Conservation (phyloP, 345 rosid genomes). For the Eucalyptus dawsonii region DNA sequence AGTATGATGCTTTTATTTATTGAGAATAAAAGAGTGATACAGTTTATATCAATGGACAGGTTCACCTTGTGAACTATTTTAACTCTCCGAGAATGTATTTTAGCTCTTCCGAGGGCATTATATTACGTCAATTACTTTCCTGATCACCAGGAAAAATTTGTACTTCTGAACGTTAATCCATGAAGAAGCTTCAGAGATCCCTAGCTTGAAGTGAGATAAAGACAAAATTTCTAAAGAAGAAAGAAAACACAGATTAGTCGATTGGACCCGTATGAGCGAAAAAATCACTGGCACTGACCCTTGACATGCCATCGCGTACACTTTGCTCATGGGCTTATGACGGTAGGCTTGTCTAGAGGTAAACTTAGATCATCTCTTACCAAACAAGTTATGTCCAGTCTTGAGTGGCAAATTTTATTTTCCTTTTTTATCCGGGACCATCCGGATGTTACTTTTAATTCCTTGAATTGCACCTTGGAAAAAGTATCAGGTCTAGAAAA, state of each 20-base stretch:
- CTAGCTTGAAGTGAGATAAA: background rate
- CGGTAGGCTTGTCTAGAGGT: background rate
- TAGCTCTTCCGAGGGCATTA: background rate
- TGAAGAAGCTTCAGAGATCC: background rate
- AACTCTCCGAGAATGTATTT: background rate
- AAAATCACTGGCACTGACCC: background rate
- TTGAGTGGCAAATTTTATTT: background rate
- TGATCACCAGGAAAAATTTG: background rate
- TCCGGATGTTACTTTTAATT: background rate
- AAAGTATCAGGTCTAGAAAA: background rate
- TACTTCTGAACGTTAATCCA: background rate
- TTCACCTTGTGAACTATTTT: too few relatives aligned
- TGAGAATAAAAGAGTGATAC: too few relatives aligned
- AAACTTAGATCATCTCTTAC: background rate
- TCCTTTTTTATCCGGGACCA: background rate
- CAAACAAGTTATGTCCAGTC: background rate
- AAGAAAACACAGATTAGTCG: background rate
- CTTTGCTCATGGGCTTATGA: background rate
- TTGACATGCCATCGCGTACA: background rate
- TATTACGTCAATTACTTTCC: background rate
- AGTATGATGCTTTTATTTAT: too few relatives aligned
- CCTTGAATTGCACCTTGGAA: background rate
- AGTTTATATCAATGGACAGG: too few relatives aligned
- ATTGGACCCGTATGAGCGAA: background rate
- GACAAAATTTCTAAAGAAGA: background rate